Evolutionary conservation across 139 green algal genomes (phyloP).

Genomic region (Micractinium sp.): DNA sequence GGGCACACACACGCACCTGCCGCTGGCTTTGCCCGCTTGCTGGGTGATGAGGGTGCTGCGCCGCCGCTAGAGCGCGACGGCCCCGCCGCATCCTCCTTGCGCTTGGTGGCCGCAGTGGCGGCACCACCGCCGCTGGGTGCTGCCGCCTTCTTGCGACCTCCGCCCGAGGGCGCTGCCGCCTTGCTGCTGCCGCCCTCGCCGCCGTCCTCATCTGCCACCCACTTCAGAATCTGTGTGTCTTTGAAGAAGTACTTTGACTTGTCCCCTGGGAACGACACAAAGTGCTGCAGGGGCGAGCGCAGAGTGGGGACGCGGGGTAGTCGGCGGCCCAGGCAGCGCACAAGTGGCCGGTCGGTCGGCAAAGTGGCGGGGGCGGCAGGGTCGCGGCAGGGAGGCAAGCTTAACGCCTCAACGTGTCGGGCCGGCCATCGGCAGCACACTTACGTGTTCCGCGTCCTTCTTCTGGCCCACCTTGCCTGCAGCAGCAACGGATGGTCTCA

Average conservation of each 20-base stretch:
- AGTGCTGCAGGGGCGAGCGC: constrained; percentile 8
- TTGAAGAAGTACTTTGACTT: constrained; percentile 1
- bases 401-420: too few species aligned
- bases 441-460: constrained; percentile 5
- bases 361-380: too few species aligned
- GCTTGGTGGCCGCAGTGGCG: background rate
- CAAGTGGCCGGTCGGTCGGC: background rate
- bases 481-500: too few species aligned
- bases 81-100: background rate
- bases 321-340: background rate
- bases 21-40: constrained; percentile 13
- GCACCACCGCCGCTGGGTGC: background rate
- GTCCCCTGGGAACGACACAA: constrained; percentile 1
- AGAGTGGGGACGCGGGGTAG: background rate
- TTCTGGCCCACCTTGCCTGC: constrained; percentile 12
- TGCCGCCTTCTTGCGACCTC: background rate
- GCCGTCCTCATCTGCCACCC: background rate
- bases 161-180: background rate
- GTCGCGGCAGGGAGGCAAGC: too few species aligned
- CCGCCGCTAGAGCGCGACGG: background rate
- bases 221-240: background rate
- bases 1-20: background rate
- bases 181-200: background rate
- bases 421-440: background rate
- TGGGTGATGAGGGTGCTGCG: background rate